Percentiles rank a stretch among this genome's conserved stretches.
phyloP scores from a whole-genome alignment of 208 protist genomes.

The Leishmania martiniquensis region DNA sequence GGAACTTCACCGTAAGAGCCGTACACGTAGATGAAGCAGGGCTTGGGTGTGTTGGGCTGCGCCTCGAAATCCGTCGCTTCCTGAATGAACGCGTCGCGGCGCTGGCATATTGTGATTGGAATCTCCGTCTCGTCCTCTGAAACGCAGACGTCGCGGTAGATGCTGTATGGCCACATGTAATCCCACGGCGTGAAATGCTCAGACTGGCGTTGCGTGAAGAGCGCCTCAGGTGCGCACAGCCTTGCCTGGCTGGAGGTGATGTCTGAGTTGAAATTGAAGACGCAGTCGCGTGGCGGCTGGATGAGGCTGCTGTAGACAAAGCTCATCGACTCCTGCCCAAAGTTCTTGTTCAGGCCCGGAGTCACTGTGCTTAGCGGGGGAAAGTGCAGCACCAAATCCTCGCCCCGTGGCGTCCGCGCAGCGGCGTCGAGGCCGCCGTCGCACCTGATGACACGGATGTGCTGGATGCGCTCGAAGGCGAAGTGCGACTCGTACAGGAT shows the following conservation, averaged over 20 bases:
- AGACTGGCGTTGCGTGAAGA: conserved; percentile 92
- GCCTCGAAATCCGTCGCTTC: conserved; percentile 91
- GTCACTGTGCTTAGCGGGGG: conserved; percentile 74
- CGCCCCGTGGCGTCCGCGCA: conserved; percentile 38
- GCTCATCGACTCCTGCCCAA: conserved; percentile 85
- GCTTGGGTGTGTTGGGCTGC: conserved; percentile 84
- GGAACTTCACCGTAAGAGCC: conserved; percentile 91
- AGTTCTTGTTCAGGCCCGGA: conserved; percentile 92
- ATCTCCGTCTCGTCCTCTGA: conserved; percentile 88
- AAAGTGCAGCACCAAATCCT: conserved; percentile 91
- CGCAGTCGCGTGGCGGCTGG: conserved; percentile 84
- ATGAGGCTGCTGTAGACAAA: conserved; percentile 90
- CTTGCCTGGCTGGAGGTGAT: conserved; percentile 69
- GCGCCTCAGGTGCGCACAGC: conserved; percentile 70
- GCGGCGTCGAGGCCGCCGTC: conserved; percentile 71
- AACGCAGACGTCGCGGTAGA: conserved; percentile 88
- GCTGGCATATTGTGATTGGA: conserved; percentile 90
- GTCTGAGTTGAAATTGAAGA: conserved; percentile 83
- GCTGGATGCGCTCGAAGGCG: conserved; percentile 83
- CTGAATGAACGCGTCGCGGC: conserved; percentile 87
- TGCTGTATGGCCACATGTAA: conserved; percentile 94
- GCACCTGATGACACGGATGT: conserved; percentile 86
- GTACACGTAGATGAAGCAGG: conserved; percentile 93
- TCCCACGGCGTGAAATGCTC: conserved; percentile 92
- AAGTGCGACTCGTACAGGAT: conserved; percentile 85